phyloP scores from a whole-genome alignment of 306 rosid species.

The Cucurbita moschata region DNA sequence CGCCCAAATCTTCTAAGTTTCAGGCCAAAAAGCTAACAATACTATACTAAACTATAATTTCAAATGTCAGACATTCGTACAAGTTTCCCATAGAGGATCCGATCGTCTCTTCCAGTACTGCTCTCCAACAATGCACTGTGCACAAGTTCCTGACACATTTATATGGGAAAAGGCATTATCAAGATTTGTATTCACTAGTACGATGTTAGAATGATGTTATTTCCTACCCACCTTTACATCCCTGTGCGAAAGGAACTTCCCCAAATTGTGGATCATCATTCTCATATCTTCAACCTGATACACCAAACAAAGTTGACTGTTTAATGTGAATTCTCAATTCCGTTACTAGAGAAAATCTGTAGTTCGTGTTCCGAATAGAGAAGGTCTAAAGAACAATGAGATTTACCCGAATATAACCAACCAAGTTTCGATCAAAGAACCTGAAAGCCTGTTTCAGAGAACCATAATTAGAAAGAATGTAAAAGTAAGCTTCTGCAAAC shows the following conservation, averaged over 20 bases:
- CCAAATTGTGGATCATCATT: constrained; percentile 58
- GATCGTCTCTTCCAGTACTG: constrained; percentile 88
- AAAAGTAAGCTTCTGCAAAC: neutral
- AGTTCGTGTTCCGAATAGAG: neutral
- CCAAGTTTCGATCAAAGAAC: constrained; percentile 75
- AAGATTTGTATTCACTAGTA: neutral
- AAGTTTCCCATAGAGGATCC: constrained; percentile 72
- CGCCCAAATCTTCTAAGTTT: neutral
- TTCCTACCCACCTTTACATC: constrained; percentile 66
- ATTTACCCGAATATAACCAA: constrained; percentile 72
- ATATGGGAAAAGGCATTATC: neutral
- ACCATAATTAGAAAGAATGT: neutral
- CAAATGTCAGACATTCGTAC: constrained; percentile 55
- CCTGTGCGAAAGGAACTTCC: constrained; percentile 82
- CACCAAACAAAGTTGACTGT: neutral
- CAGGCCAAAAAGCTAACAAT: neutral
- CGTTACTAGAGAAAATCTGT: neutral
- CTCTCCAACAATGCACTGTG: constrained; percentile 94
- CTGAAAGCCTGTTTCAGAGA: constrained; percentile 66
- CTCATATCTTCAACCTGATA: constrained; percentile 95
- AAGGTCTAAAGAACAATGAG: neutral
- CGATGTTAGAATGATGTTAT: no score
- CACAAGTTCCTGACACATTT: constrained; percentile 66
- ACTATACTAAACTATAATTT: constrained; percentile 3
- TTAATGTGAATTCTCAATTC: neutral